A percentile compares a stretch with the other conserved stretches of the same genome.
Conservation (phyloP, 257 asterid genomes). For the Linaria vulgaris region DNA sequence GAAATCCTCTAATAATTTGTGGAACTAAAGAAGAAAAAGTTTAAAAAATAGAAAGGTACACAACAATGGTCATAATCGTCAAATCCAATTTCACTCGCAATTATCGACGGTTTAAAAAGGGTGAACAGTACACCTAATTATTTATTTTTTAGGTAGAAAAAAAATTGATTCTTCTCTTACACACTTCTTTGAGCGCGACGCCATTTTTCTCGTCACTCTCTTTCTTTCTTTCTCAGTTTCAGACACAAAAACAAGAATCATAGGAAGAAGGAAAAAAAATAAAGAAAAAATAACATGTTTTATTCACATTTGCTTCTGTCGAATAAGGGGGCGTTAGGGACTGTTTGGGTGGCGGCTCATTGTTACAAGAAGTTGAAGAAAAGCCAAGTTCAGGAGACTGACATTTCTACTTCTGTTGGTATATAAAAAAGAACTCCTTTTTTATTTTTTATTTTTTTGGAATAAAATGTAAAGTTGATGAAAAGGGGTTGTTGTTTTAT, state of each 20-base stretch:
- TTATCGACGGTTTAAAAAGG: conserved; percentile 12
- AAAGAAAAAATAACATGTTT: conserved; percentile 45
- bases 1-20: too few species aligned
- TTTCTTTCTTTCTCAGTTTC: not conserved
- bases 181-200: conserved; percentile 31
- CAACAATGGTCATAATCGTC: conserved; percentile 10
- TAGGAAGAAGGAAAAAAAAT: conserved; percentile 8
- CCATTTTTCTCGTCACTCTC: conserved; percentile 23
- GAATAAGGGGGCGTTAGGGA: conserved; percentile 71
- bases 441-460: conserved; percentile 8
- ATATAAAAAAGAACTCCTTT: conserved; percentile 23
- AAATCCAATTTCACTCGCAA: not conserved
- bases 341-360: conserved; percentile 95
- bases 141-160: not conserved
- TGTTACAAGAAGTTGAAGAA: conserved; percentile 59
- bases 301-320: conserved; percentile 70
- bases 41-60: not conserved
- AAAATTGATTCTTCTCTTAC: conserved; percentile 25
- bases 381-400: conserved; percentile 54
- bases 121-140: not conserved
- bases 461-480: conserved; percentile 10
- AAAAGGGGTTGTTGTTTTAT: not conserved
- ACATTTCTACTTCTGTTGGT: conserved; percentile 82
- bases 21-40: not conserved
- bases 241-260: not conserved